Evolutionary conservation across 495 filamentous ascomycete genomes (phyloP), one percentile per base, ranked within the genome.

Genomic region (Aspergillus kassunensis): DNA sequence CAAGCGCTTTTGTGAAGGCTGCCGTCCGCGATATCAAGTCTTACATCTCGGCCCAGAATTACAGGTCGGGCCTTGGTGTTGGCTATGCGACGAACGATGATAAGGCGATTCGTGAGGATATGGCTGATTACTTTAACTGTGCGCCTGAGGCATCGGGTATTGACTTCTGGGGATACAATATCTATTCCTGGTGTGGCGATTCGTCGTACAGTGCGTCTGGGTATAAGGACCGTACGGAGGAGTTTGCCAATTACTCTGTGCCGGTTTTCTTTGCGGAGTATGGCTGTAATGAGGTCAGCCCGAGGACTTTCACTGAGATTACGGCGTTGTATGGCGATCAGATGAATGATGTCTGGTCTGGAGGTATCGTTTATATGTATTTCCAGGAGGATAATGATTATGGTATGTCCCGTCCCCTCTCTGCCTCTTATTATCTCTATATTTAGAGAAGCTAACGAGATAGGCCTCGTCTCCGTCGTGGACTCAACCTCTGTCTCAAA

Each of bases 161-260:
- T 54, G 92, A 97, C 68, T 97, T 90, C 78, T 97, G 90, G 90
- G 93, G 93, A 45, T 96, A 96, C 80, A 98, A 97, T 73, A 92
- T 97, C 75, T 97, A 97, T 74, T 91, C 88, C 31, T 98, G 93
- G 93, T 98, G 93, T 64, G 93, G 93, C 42, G 63, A 89, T 43
- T 91, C 85, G 52, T 80, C 77, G 49, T 92, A 86, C 64, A 59
- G 71, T 40, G 56, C 69, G 15, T 97, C 92, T 0, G 87, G 89
- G 13, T 98, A 89, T 69, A 75, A 87, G 56, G 78, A 77, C 21
- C 84, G 91, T 59, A 90, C 89, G 31, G 69, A 84, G 33, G 89
- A 95, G 71, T 97, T 96, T 72, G 65, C 72, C 41, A 86, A 85
- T 65, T 98, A 91, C 75, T 87, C 87, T 6, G 87, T 96, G 6